A percentile compares a stretch with the other conserved stretches of the same genome.
phyloP scores from a whole-genome alignment of 345 rosid species.

The Sisymbrium altissimum region DNA sequence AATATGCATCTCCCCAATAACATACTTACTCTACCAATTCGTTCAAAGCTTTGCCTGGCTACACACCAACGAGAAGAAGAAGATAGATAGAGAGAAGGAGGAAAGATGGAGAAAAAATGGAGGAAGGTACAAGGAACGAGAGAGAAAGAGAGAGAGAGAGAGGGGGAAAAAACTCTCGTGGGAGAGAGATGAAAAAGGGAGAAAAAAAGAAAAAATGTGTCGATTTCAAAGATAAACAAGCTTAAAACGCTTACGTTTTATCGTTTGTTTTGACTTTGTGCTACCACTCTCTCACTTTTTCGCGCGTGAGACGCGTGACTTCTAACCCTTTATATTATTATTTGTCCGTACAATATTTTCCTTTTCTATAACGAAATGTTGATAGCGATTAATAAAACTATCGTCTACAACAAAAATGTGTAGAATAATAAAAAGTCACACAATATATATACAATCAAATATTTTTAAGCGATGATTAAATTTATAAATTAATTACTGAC shows the following conservation, averaged over 20 bases:
- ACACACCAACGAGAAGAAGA: not conserved
- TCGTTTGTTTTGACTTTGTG: constrained; percentile 28
- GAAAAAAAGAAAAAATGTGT: not conserved
- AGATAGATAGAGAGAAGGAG: not conserved
- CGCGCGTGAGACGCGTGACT: constrained; percentile 29
- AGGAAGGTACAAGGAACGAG: constrained; percentile 17
- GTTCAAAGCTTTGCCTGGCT: not conserved
- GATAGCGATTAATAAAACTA: not conserved
- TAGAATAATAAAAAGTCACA: not conserved
- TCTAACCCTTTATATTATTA: not conserved
- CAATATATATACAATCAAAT: not conserved
- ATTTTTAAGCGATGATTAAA: no score
- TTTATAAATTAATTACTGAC: no score
- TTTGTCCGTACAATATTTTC: constrained; percentile 18
- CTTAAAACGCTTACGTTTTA: constrained; percentile 33
- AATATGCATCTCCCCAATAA: not conserved
- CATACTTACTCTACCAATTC: constrained; percentile 2
- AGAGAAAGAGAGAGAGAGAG: constrained; percentile 4
- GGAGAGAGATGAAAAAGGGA: not conserved
- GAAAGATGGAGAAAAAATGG: constrained; percentile 18
- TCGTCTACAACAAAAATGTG: not conserved
- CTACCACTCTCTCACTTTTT: not conserved
- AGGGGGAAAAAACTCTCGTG: constrained; percentile 19
- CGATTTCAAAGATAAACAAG: constrained; percentile 33
- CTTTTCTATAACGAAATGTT: not conserved